These are phyloP conservation scores for Gossypium laxum DNA, from an alignment of 441 rosid genomes.

Conservation along the genomic window DNA sequence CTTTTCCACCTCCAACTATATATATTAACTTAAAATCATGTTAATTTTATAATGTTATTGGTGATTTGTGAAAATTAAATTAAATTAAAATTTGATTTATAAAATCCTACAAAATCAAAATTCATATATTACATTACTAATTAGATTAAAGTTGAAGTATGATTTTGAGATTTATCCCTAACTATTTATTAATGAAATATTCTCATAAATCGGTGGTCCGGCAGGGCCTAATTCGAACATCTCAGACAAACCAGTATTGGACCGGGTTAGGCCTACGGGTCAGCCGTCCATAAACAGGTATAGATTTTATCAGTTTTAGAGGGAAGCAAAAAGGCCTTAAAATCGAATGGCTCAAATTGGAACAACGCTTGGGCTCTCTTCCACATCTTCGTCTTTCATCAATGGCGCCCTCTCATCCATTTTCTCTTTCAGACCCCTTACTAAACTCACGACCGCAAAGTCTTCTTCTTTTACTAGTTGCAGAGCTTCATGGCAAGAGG, in stretches of 20 bases:
- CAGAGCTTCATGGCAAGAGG: slow-evolving; percentile 89
- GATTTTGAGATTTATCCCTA: too few relatives aligned
- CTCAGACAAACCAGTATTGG: background rate
- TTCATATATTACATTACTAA: too few relatives aligned
- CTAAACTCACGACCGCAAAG: slow-evolving; percentile 3
- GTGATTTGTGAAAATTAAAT: too few relatives aligned
- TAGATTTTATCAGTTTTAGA: background rate
- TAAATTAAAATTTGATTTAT: too few relatives aligned
- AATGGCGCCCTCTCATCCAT: slow-evolving; percentile 11
- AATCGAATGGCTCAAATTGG: slow-evolving; percentile 28
- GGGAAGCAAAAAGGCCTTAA: background rate
- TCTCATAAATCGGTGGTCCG: background rate
- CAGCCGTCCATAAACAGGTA: background rate
- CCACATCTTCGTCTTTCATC: slow-evolving; percentile 26
- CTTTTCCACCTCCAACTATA: too few relatives aligned
- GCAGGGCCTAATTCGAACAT: background rate
- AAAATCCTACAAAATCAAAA: too few relatives aligned
- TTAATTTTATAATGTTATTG: too few relatives aligned
- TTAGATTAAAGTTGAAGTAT: too few relatives aligned
- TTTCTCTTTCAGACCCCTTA: slow-evolving; percentile 6
- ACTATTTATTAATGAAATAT: too few relatives aligned
- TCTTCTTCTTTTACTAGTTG: slow-evolving; percentile 25
- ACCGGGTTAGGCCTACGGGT: background rate
- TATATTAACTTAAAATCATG: too few relatives aligned
- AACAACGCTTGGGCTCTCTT: slow-evolving; percentile 22